Base-by-base conservation (phyloP, 1,284 basidiomycete genomes). In the Sporisorium reilianum region DNA sequence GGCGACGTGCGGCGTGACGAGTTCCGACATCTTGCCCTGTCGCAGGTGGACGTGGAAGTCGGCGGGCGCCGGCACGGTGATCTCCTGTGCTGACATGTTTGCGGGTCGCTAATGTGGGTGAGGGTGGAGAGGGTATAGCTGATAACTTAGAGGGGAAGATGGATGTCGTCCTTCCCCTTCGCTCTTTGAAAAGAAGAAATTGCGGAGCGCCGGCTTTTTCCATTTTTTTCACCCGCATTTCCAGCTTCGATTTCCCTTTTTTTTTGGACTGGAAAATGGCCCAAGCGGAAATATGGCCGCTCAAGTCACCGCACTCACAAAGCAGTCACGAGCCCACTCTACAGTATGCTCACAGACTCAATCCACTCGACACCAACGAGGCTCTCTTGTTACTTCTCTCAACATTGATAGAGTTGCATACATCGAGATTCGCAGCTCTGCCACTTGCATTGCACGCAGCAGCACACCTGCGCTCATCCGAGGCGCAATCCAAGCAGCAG, bases 31-130 rank as follows among this genome's bases (percentile, higher is more conserved):
- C 38, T 89, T 86, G 38, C 92, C 94, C 85, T 98, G 94, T 46
- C 97, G 90, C 36, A 99, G 90, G 85, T 99, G 97, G 70, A 98
- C 95, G 87, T 99, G 95, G 84, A 95, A 97, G 87, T 88, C 87
- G 75, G 73, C 66, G 8, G 82, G 79, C 16, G 80, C 71, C 45
- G 80, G 70, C 2, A 83, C 25, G 9, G 59, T 57, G 65, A 74
- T 64, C 55, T 74, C 70, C 40, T 68, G 55, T n/a, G 50, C 52
- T 8, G 70, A 63, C 64, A 72, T 72, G 2, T 30, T 32, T 9
- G 5, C 28, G 5, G 46, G 6, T 48, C 10, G n/a, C 9, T n/a
- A n/a, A n/a, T n/a, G 23, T 11, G 26, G 25, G 30, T 52, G 52
- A 46, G 38, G 48, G 22, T 23, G 42, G 11, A 40, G 32, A 42